These are phyloP conservation scores for Hypoxylon sp. DNA, from an alignment of 2,329 filamentous ascomycete species.

Conservation along the genomic window DNA sequence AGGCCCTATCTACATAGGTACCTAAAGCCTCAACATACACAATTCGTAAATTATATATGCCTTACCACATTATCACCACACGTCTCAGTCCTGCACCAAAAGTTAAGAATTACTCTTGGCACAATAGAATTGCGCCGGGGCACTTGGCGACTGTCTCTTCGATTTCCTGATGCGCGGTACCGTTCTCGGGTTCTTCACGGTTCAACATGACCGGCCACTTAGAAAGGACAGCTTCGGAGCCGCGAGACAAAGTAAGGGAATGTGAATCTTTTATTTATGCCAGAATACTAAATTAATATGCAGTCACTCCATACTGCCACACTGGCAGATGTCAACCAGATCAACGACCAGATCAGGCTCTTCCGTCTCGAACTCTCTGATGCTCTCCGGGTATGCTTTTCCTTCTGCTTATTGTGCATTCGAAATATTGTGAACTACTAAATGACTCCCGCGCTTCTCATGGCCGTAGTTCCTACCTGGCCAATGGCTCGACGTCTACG, in stretches of 20 bases:
- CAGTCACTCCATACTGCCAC: slow-evolving; percentile 73
- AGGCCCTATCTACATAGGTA: not conserved
- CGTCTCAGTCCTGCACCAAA: not conserved
- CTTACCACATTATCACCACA: slow-evolving; percentile 2
- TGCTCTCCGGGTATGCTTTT: slow-evolving; percentile 62
- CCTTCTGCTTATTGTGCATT: slow-evolving; percentile 2
- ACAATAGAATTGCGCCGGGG: not conserved
- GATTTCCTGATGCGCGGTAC: not conserved
- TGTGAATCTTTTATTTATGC: not conserved
- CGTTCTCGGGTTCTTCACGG: not conserved
- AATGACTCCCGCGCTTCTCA: not conserved
- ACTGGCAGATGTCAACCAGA: slow-evolving; percentile 71
- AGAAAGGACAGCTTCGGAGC: slow-evolving; percentile 81
- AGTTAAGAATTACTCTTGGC: not conserved
- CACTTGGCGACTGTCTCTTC: not conserved
- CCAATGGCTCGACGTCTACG: slow-evolving; percentile 89
- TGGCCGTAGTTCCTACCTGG: slow-evolving; percentile 78
- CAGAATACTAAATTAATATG: slow-evolving; percentile 7
- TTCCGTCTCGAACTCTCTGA: slow-evolving; percentile 73
- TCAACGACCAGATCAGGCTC: slow-evolving; percentile 78
- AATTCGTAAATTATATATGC: not conserved
- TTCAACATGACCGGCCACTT: slow-evolving; percentile 66
- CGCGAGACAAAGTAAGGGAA: slow-evolving; percentile 70
- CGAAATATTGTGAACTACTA: not conserved
- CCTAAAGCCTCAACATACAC: slow-evolving; percentile 1